Conservation (phyloP, 1,284 basidiomycete species). For the Cystobasidium slooffiae region DNA sequence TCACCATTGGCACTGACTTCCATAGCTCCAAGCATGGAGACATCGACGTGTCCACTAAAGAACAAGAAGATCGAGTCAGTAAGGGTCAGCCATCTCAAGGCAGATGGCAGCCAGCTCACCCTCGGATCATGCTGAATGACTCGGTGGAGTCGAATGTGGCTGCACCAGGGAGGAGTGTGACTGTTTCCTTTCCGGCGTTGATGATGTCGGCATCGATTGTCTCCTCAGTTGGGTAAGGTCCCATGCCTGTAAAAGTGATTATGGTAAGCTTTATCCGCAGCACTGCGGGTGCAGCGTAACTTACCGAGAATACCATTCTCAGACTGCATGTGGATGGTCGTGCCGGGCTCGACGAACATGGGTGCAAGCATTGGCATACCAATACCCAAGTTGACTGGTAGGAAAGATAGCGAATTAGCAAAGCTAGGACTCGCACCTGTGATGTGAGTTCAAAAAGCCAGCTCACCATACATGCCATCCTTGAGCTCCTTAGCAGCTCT, state of each 20-base stretch:
- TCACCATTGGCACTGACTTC: conserved; percentile 91
- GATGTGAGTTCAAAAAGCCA: background rate
- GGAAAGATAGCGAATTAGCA: no score
- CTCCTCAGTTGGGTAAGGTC: conserved; percentile 84
- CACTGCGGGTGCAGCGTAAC: background rate
- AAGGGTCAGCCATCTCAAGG: background rate
- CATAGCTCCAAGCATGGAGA: conserved; percentile 89
- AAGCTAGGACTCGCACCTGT: no score
- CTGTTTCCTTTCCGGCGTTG: conserved; percentile 88
- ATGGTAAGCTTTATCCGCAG: background rate
- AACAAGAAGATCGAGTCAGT: conserved; percentile 55
- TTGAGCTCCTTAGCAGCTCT: conserved; percentile 87
- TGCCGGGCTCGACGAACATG: conserved; percentile 74
- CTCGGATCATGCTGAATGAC: conserved; percentile 94
- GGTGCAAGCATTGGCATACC: conserved; percentile 96
- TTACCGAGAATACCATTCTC: conserved; percentile 86
- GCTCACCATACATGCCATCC: conserved; percentile 72
- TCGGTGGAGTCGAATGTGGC: conserved; percentile 89
- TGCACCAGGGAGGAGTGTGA: conserved; percentile 88
- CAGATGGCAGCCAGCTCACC: conserved; percentile 17
- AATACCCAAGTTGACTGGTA: conserved; percentile 57
- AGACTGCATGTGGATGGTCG: conserved; percentile 89
- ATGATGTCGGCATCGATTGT: conserved; percentile 69
- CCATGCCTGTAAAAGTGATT: conserved; percentile 66
- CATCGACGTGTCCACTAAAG: conserved; percentile 77